Evolutionary conservation across 1,284 basidiomycete species (phyloP).

Genomic region (Malassezia arunalokei): DNA sequence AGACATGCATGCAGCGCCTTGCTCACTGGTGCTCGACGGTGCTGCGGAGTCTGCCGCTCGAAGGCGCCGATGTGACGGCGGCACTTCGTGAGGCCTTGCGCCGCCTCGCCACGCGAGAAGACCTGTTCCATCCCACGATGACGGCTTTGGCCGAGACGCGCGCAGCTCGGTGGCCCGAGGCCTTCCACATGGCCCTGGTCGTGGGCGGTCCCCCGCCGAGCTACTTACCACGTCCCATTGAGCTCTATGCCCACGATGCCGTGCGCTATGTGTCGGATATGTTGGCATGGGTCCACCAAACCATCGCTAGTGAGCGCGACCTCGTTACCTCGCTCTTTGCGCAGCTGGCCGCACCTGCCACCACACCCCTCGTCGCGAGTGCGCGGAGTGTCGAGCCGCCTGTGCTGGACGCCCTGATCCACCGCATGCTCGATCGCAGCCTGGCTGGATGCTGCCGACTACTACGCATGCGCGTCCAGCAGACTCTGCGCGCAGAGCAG

Average conservation of each 20-base stretch:
- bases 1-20: conserved; percentile 78
- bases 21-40: conserved; percentile 73
- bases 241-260: conserved; percentile 92
- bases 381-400: neutral
- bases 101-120: conserved; percentile 58
- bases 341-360: conserved; percentile 5
- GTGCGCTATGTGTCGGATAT: conserved; percentile 92
- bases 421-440: conserved; percentile 66
- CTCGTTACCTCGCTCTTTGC: conserved; percentile 31
- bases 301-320: conserved; percentile 84
- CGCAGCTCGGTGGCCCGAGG: conserved; percentile 62
- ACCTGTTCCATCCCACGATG: conserved; percentile 51
- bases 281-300: conserved; percentile 96
- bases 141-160: conserved; percentile 66
- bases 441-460: conserved; percentile 75
- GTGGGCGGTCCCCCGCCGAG: conserved; percentile 63
- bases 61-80: conserved; percentile 59
- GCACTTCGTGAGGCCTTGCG: conserved; percentile 63
- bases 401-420: conserved; percentile 46
- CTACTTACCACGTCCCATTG: conserved; percentile 80
- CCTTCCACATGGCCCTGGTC: conserved; percentile 77
- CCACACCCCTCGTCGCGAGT: conserved; percentile 7
- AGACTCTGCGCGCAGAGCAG: conserved; percentile 82
- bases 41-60: conserved; percentile 55
- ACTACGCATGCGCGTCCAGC: conserved; percentile 65